phyloP scores from a whole-genome alignment of 148 eudicot species.

The Spergularia bocconei region DNA sequence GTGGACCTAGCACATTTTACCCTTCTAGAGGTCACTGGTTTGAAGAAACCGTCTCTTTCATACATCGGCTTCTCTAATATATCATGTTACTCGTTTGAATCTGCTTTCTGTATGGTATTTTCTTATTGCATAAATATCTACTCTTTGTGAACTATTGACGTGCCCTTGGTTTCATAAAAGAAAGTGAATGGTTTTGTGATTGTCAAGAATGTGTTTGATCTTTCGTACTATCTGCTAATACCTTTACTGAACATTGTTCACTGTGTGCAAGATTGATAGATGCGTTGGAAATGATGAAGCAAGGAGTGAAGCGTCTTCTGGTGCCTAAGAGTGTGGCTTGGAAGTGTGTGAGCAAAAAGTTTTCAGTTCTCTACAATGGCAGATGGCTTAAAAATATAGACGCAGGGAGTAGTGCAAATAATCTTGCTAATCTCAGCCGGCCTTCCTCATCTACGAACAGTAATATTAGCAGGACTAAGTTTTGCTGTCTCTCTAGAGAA shows the following conservation, averaged over 20 bases:
- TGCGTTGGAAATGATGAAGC: conserved; percentile 95
- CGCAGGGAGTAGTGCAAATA: conserved; percentile 27
- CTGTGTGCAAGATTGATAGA: conserved; percentile 72
- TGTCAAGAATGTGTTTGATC: not conserved
- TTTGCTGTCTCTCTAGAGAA: conserved; percentile 89
- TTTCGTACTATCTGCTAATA: not conserved
- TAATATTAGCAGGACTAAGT: conserved; percentile 40
- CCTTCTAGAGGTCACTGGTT: too few relatives aligned
- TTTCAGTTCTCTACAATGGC: conserved; percentile 76
- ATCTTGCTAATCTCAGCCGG: conserved; percentile 27
- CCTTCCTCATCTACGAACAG: conserved; percentile 57
- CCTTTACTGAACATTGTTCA: conserved; percentile 5
- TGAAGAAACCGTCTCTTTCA: too few relatives aligned
- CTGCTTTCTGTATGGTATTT: too few relatives aligned
- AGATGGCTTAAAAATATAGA: conserved; percentile 79
- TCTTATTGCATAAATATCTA: too few relatives aligned
- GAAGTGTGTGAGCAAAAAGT: conserved; percentile 91
- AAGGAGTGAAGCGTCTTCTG: conserved; percentile 85
- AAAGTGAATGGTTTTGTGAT: too few relatives aligned
- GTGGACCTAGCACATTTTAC: too few relatives aligned
- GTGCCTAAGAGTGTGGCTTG: conserved; percentile 75
- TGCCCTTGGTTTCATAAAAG: too few relatives aligned
- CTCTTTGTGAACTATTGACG: too few relatives aligned
- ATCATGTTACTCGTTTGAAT: too few relatives aligned
- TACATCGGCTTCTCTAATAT: too few relatives aligned